Conservation (phyloP, 306 rosid genomes). For the Cucumis sativus region Cucumber_9930_V3 NC_026655.2:15431501-15432000, state of each 20-base stretch:
- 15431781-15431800: slow-evolving; percentile 53
- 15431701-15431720: slow-evolving; percentile 23
- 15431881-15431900: slow-evolving; percentile 39
- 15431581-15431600: slow-evolving; percentile 32
- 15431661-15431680: slow-evolving; percentile 29
- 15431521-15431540: slow-evolving; percentile 13
- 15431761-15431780: slow-evolving; percentile 19
- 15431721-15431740: slow-evolving; percentile 35
- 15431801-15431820: slow-evolving; percentile 9
- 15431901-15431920: slow-evolving; percentile 19
- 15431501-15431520: neutral
- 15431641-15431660: slow-evolving; percentile 23
- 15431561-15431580: slow-evolving; percentile 32
- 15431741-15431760: slow-evolving; percentile 16
- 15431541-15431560: slow-evolving; percentile 24
- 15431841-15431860: slow-evolving; percentile 32
- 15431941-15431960: slow-evolving; percentile 45
- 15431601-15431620: slow-evolving; percentile 41
- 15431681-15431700: slow-evolving; percentile 35
- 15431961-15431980: slow-evolving; percentile 17
- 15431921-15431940: slow-evolving; percentile 34
- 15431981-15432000: neutral
- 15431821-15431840: slow-evolving; percentile 35
- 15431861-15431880: slow-evolving; percentile 35
- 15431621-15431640: slow-evolving; percentile 12